Evolutionary conservation across 2,329 filamentous ascomycete genomes (phyloP).

Genomic region (Colletotrichum sansevieriae): DNA sequence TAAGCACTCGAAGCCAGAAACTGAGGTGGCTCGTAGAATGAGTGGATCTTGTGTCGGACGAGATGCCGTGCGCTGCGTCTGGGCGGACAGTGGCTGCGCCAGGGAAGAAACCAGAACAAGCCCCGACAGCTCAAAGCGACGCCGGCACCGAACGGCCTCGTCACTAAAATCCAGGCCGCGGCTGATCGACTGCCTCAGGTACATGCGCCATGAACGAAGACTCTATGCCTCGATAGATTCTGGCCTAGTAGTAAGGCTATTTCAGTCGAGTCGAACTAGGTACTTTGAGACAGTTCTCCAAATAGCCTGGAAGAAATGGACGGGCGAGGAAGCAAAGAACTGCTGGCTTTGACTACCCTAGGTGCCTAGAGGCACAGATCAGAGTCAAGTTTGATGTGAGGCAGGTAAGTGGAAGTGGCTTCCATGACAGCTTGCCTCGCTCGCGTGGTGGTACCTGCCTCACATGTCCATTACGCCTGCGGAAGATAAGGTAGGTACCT

Average conservation of each 20-base stretch:
- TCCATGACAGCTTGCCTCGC: not conserved
- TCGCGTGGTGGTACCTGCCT: slow-evolving; percentile 10
- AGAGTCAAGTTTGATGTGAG: slow-evolving; percentile 16
- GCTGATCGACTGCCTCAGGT: slow-evolving; percentile 4
- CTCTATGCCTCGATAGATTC: not conserved
- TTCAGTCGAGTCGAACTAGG: not conserved
- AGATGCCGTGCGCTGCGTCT: slow-evolving; percentile 22
- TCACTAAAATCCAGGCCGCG: not conserved
- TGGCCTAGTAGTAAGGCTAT: slow-evolving; percentile 8
- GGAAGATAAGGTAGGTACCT: no score
- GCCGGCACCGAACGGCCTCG: slow-evolving; percentile 27
- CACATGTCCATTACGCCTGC: slow-evolving; percentile 13
- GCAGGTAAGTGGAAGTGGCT: not conserved
- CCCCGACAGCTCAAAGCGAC: slow-evolving; percentile 15
- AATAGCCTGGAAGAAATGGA: not conserved
- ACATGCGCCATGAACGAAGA: not conserved
- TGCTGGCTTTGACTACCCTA: slow-evolving; percentile 7
- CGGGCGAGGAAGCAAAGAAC: not conserved
- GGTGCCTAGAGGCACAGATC: not conserved
- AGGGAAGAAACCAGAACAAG: slow-evolving; percentile 30
- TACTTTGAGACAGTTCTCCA: slow-evolving; percentile 23
- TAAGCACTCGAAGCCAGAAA: slow-evolving; percentile 43
- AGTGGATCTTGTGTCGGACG: not conserved
- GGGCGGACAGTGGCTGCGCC: slow-evolving; percentile 28
- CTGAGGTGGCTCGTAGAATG: not conserved